Base-by-base conservation (phyloP, 75 land plant species). In the Azolla pinnata region DNA sequence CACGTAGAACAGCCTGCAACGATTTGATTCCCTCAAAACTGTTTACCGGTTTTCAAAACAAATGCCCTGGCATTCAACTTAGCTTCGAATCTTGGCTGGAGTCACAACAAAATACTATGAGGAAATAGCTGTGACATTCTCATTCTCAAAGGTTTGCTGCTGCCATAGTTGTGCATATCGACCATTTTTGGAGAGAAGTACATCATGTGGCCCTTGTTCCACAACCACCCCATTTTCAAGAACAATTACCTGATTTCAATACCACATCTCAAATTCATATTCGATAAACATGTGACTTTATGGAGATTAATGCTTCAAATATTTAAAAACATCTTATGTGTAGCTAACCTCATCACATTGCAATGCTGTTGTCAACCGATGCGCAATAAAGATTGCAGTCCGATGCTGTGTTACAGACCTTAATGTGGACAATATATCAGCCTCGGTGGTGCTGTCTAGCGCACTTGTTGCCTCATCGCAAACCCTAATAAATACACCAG, bases 391-490 rank as follows among this genome's bases (percentile, higher is more conserved):
- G 40, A 92, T 79, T 19, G 87, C 75, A 45, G 95, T 88, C 33
- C 96, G 65, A 66, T 92, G 71, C 31, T 56, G 70, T 49, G 97
- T 85, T 14, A 92, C 42, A 5, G 89, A 78, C 63, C 80, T 86
- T 32, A 92, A 62, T 44, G 97, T 75, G 35, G 33, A 64, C 44
- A 92, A 59, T 18, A 92, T 92, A 64, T 84, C 95, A 44, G 82
- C 86, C 73, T 92, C 97, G 2, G 96, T 92, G 48, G 96, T 83
- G 66, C 89, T 88, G 69, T 92, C 97, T 48, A 92, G 78, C n/a
- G 97, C 88, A 78, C 92, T 87, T 18, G 97, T 92, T 59, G 97
- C 97, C 73, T 92, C 97, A 71, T 92, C 97, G 73, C 96, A 92
- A 0, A 92, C 65, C 60, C 97, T 92, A 56, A 50, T n/a, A n/a